A percentile compares a stretch with the other conserved stretches of the same genome.
These are phyloP conservation scores for Exophiala viscosa DNA, from an alignment of 2,329 filamentous ascomycete species.

Conservation along the genomic window DNA sequence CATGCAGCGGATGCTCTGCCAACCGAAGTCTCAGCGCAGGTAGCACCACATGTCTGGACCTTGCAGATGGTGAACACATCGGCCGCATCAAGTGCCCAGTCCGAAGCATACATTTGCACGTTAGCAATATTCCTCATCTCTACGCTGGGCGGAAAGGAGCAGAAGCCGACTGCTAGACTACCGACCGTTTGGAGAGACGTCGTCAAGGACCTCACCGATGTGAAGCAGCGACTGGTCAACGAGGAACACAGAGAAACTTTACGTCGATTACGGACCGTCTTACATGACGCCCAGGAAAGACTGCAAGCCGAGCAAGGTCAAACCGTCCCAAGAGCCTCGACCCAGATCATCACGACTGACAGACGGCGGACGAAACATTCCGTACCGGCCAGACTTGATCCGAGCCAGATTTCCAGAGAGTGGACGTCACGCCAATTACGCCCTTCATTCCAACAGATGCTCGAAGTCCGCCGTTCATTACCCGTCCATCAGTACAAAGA, in stretches of 20 bases:
- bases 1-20: constrained; percentile 41
- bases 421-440: constrained; percentile 20
- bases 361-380: constrained; percentile 8
- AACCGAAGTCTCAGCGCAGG: constrained; percentile 40
- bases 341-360: background rate
- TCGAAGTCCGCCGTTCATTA: constrained; percentile 70
- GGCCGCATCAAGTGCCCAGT: constrained; percentile 72
- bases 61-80: constrained; percentile 74
- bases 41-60: constrained; percentile 48
- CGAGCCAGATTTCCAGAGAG: constrained; percentile 14
- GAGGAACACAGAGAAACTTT: constrained; percentile 66
- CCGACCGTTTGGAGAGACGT: constrained; percentile 79
- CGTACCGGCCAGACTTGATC: constrained; percentile 1
- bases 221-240: constrained; percentile 67
- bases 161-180: constrained; percentile 75
- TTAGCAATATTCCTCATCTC: constrained; percentile 78
- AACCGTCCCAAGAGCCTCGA: constrained; percentile 43
- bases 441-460: constrained; percentile 68
- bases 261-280: constrained; percentile 54
- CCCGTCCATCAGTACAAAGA: constrained; percentile 86
- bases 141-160: constrained; percentile 72
- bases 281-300: constrained; percentile 36
- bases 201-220: constrained; percentile 72
- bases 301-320: constrained; percentile 58
- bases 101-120: constrained; percentile 81